Evolutionary conservation across 2,329 filamentous ascomycete species (phyloP), one percentile per base, ranked within the genome.

Genomic region (Moelleriella libera): DNA sequence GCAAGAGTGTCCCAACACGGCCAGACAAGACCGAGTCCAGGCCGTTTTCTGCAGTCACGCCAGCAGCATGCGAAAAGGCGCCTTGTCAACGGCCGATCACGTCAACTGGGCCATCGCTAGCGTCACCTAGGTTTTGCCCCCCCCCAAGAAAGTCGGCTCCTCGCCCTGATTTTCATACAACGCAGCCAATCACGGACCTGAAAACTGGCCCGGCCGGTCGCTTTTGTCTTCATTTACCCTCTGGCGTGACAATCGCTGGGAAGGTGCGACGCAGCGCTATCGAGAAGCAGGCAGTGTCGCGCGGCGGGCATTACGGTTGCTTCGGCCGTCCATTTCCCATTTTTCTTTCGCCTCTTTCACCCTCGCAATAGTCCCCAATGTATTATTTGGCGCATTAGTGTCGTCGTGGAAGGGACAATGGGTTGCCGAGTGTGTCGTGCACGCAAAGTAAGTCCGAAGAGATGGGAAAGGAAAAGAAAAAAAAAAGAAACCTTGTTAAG

Each of bases 371-470:
- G n/a, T n/a, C n/a, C n/a, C n/a, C n/a, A n/a, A n/a, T n/a, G n/a
- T n/a, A n/a, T 12, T 12, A 37, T 37, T 12, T 37, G 34, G 34
- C 34, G 7, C 12, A 12, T 12, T 12, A 37, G 34, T 37, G 34
- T 42, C 41, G 34, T 30, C 45, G 39, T 44, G 30, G 28, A n/a
- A 28, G 48, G 50, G 49, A 57, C 42, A 39, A 67, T 67, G 64
- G 63, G 64, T 48, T 67, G 64, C 51, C 63, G 64, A 54, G 63
- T 66, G 40, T 67, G 64, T 53, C 61, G 64, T 47, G 64, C 64
- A 47, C 61, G 64, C 57, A 67, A 67, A 60, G 64, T 65, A 51
- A 45, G 55, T 44, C 41, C n/a, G 12, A 28, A 29, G 32, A 29
- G 8, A 41, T 21, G 40, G 14, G 40, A 45, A 6, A 31, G 30